Conservation (phyloP, 352 stramenopile genomes). For the Globisporangium sylvaticum region DNA sequence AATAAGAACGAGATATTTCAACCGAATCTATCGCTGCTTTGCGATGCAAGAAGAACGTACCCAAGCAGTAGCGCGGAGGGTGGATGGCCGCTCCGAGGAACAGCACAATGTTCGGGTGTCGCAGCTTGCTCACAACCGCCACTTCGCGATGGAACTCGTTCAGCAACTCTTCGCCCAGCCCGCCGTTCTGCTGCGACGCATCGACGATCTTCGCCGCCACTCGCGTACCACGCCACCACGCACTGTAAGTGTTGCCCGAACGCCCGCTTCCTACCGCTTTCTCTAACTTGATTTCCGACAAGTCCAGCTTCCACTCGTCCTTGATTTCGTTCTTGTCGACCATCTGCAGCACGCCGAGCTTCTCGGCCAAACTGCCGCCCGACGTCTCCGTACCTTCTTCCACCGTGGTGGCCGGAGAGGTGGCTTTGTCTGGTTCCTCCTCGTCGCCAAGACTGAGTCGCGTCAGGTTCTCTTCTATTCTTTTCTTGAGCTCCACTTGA, state of each 20-base stretch:
- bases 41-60: slow-evolving; percentile 21
- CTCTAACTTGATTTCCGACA: slow-evolving; percentile 70
- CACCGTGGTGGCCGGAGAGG: neutral
- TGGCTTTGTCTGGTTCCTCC: slow-evolving; percentile 15
- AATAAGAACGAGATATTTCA: neutral
- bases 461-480: slow-evolving; percentile 73
- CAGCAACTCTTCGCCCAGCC: slow-evolving; percentile 69
- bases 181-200: slow-evolving; percentile 60
- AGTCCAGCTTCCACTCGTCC: slow-evolving; percentile 73
- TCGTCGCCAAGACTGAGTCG: slow-evolving; percentile 56
- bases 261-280: slow-evolving; percentile 64
- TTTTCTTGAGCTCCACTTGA: slow-evolving; percentile 57
- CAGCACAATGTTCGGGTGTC: slow-evolving; percentile 83
- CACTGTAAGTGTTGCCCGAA: slow-evolving; percentile 77
- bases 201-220: slow-evolving; percentile 81
- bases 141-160: slow-evolving; percentile 86
- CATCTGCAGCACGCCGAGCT: slow-evolving; percentile 72
- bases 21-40: neutral
- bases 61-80: slow-evolving; percentile 77
- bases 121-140: slow-evolving; percentile 79
- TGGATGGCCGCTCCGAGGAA: slow-evolving; percentile 79
- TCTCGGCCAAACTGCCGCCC: slow-evolving; percentile 51
- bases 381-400: slow-evolving; percentile 22
- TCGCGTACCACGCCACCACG: slow-evolving; percentile 74
- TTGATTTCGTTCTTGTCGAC: slow-evolving; percentile 86